Percentiles rank a stretch among this genome's conserved stretches.
phyloP scores from a whole-genome alignment of 2,329 filamentous ascomycete genomes.

The Beauveria scarabaeidicola region DNA sequence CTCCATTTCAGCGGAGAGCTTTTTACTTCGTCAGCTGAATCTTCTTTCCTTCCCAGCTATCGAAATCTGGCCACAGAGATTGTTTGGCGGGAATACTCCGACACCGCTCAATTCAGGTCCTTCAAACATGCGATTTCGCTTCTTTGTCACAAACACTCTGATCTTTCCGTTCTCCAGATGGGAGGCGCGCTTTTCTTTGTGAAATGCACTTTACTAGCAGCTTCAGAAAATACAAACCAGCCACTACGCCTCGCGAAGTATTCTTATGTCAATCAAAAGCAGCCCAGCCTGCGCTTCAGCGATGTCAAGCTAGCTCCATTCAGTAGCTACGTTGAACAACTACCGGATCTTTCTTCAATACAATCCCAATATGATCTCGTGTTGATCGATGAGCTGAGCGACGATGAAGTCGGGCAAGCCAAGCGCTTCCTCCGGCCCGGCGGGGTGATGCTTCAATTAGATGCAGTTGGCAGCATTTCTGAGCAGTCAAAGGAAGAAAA shows the following conservation, averaged over 20 bases:
- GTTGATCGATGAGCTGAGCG: background rate
- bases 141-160: conserved; percentile 32
- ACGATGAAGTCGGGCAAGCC: conserved; percentile 10
- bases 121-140: conserved; percentile 23
- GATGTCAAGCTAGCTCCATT: background rate
- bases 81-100: conserved; percentile 35
- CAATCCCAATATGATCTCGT: conserved; percentile 1
- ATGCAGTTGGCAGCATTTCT: background rate
- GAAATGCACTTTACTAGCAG: conserved; percentile 18
- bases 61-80: conserved; percentile 41
- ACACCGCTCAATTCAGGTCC: conserved; percentile 16
- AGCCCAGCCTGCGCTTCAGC: background rate
- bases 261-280: conserved; percentile 19
- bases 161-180: conserved; percentile 30
- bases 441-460: background rate
- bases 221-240: conserved; percentile 17
- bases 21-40: conserved; percentile 17
- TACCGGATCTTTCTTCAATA: background rate
- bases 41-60: conserved; percentile 38
- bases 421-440: conserved; percentile 11
- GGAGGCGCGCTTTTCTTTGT: conserved; percentile 21
- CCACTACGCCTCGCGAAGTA: conserved; percentile 27
- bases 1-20: conserved; percentile 35
- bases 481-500: background rate
- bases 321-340: background rate